phyloP scores from a whole-genome alignment of 2,329 filamentous ascomycete species.

The Aureobasidium sp. region DNA sequence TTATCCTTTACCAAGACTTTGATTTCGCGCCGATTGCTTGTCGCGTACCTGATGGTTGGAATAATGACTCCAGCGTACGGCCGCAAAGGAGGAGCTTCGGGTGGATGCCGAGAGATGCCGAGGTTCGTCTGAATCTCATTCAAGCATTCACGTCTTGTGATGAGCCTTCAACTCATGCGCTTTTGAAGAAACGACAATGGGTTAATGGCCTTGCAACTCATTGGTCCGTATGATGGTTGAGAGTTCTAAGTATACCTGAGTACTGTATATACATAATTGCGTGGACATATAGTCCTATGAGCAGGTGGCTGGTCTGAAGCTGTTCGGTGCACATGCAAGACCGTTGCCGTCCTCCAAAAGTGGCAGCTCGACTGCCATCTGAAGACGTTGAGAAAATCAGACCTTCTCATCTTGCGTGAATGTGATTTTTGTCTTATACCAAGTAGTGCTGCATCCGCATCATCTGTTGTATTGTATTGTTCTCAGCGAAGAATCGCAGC shows the following conservation, averaged over 20 bases:
- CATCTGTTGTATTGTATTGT: too few relatives aligned
- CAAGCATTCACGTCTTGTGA: not conserved
- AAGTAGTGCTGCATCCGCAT: too few relatives aligned
- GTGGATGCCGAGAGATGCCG: slow-evolving; percentile 2
- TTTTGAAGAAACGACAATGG: not conserved
- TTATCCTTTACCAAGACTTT: slow-evolving; percentile 7
- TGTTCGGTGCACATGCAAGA: not conserved
- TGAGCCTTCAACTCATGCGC: not conserved
- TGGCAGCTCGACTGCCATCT: not conserved
- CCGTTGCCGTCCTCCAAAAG: not conserved
- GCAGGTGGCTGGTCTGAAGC: not conserved
- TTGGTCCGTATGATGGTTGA: not conserved
- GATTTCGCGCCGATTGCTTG: not conserved
- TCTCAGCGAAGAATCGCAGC: not conserved
- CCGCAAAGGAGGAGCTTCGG: slow-evolving; percentile 6
- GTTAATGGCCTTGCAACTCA: not conserved
- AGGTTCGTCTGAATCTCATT: not conserved
- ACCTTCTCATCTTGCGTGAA: not conserved
- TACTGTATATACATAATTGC: not conserved
- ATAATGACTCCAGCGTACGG: not conserved
- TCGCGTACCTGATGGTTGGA: slow-evolving; percentile 1
- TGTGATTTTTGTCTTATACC: too few relatives aligned
- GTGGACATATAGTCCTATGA: not conserved
- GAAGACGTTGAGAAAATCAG: not conserved
- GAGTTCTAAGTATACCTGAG: not conserved